Evolutionary conservation across 1,284 basidiomycete genomes (phyloP), one percentile per base, ranked within the genome.

Genomic region (Entoloma clypeatum): DNA sequence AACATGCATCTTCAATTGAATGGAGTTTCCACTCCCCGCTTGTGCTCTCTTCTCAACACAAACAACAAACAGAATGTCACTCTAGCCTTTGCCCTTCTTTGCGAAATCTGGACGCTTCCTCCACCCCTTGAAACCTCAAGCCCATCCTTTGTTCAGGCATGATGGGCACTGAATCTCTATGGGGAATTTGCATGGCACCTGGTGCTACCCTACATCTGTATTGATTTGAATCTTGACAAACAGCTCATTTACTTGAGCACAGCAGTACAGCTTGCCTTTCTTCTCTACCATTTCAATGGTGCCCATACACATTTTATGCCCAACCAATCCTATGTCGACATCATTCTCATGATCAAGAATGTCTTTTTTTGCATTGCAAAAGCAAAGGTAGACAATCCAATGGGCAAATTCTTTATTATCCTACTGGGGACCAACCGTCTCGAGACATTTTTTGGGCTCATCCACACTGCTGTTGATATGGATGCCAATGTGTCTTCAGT

Each of bases 361-460:
- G 36, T 44, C 2, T 58, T 39, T 22, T 58, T 53, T 35, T 51
- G 50, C 23, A 49, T 55, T 17, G 54, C 56, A 3, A 60, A 60
- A 39, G 38, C 49, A 5, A 44, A 57, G 24, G 29, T 50, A 11
- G 45, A 52, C 35, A 28, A 55, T 38, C 57, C 55, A 1, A 32
- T 42, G 17, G 40, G 40, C 2, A 8, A 31, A 8, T 59, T 60
- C 42, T 59, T 34, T 21, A 28, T 58, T 4, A 57, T 58, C 26
- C 45, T 50, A 0, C 43, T 55, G 5, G 58, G 58, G 6, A 54
- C 55, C 1, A 54, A 60, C 39, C n/a, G n/a, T n/a, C n/a, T n/a
- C n/a, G n/a, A n/a, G n/a, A n/a, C 44, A 41, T 1, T 40, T 55
- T 60, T 60, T 44, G 53, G 53, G 50, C n/a, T 29, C 7, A 13